These are phyloP conservation scores for Perilla frutescens DNA, from an alignment of 257 asterid species.

Conservation along the genomic window DNA sequence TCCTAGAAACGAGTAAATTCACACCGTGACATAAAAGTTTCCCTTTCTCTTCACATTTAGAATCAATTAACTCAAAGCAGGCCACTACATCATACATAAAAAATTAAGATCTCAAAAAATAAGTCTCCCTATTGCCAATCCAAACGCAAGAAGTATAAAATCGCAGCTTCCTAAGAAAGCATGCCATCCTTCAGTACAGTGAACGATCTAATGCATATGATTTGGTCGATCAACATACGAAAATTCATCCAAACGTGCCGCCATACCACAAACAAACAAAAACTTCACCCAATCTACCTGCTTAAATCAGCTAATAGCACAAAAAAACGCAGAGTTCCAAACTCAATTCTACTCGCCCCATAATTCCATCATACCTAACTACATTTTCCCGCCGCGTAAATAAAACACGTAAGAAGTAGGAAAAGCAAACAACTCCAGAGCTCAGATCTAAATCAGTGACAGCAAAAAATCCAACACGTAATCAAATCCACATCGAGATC, in stretches of 20 bases:
- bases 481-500: constrained; percentile 38
- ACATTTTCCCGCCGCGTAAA: constrained; percentile 37
- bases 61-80: constrained; percentile 22
- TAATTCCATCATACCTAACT: constrained; percentile 24
- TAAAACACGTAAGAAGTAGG: not conserved
- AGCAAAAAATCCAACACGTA: constrained; percentile 27
- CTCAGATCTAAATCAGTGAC: constrained; percentile 36
- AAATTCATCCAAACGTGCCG: not conserved
- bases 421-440: constrained; percentile 19
- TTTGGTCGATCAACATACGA: constrained; percentile 11
- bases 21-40: not conserved
- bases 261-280: constrained; percentile 16
- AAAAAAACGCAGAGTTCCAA: not conserved
- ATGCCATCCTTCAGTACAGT: constrained; percentile 20
- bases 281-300: constrained; percentile 1
- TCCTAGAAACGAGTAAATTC: not conserved
- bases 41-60: not conserved
- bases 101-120: constrained; percentile 12
- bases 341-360: constrained; percentile 20
- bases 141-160: constrained; percentile 3
- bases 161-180: not conserved
- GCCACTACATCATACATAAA: constrained; percentile 17
- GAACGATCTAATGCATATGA: constrained; percentile 4
- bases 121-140: constrained; percentile 8
- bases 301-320: constrained; percentile 26